These are phyloP conservation scores for Adenanthera pavonina DNA, from an alignment of 306 rosid species.

Conservation along the genomic window DNA sequence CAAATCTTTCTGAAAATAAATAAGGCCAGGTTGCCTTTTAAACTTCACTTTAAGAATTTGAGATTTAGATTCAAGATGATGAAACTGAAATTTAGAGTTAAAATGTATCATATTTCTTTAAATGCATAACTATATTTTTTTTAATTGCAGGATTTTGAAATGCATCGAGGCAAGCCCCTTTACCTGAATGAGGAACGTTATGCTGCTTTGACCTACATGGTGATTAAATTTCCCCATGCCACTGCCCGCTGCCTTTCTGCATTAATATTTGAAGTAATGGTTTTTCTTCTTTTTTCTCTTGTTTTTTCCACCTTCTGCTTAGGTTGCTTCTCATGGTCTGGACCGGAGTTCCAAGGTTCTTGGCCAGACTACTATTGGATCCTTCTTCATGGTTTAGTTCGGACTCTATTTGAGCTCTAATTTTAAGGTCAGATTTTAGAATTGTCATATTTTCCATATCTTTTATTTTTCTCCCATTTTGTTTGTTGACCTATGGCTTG, in stretches of 20 bases:
- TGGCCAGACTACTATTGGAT: slow-evolving; percentile 88
- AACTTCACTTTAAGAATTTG: slow-evolving; percentile 7
- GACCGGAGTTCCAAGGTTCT: slow-evolving; percentile 97
- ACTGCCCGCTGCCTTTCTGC: neutral
- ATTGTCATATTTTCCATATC: neutral
- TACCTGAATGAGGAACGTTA: slow-evolving; percentile 90
- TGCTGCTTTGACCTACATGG: slow-evolving; percentile 91
- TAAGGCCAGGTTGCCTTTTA: slow-evolving; percentile 10
- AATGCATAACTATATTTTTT: slow-evolving; percentile 23
- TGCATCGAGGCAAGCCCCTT: slow-evolving; percentile 91
- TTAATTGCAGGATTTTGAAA: slow-evolving; percentile 71
- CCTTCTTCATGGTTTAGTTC: slow-evolving; percentile 81
- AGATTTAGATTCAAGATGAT: slow-evolving; percentile 1
- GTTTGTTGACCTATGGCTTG: slow-evolving; percentile 24
- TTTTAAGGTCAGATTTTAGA: slow-evolving; percentile 42
- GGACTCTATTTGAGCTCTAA: slow-evolving; percentile 33
- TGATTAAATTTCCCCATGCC: slow-evolving; percentile 36
- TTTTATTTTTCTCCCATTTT: slow-evolving; percentile 10
- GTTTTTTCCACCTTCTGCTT: slow-evolving; percentile 1
- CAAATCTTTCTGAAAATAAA: neutral
- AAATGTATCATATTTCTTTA: slow-evolving; percentile 20
- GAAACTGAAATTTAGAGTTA: slow-evolving; percentile 22
- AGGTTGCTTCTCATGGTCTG: slow-evolving; percentile 99
- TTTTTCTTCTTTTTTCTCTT: neutral
- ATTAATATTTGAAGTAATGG: slow-evolving; percentile 20